phyloP scores from a whole-genome alignment of 176 grass and related monocot species.

The Alloteropsis semialata region DNA sequence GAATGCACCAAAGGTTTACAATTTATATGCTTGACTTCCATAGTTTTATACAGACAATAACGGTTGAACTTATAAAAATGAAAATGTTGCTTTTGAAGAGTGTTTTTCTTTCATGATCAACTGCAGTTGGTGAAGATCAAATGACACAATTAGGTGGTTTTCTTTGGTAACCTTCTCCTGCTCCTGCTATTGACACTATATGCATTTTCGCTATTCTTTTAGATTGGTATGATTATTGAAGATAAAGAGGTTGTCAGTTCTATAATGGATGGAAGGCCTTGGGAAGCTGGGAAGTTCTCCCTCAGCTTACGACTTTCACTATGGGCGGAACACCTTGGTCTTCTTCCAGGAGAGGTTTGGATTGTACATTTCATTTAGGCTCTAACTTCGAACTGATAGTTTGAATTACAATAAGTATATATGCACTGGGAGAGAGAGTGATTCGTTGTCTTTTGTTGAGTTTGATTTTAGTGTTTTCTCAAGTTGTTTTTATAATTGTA shows the following conservation, averaged over 20 bases:
- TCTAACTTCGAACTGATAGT: background rate
- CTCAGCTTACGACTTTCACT: constrained; percentile 78
- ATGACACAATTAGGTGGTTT: background rate
- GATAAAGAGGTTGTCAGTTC: constrained; percentile 95
- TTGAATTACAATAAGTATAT: background rate
- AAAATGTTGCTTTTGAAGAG: background rate
- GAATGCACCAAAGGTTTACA: background rate
- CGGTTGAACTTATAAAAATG: background rate
- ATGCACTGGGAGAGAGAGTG: no score
- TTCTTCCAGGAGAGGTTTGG: constrained; percentile 84
- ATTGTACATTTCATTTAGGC: background rate
- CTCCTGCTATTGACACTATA: background rate
- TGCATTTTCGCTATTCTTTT: background rate
- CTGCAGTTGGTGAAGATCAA: background rate
- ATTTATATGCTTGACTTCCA: background rate
- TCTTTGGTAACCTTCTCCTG: background rate
- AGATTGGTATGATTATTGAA: constrained; percentile 97
- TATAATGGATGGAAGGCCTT: constrained; percentile 91
- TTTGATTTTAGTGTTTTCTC: no score
- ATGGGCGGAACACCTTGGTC: constrained; percentile 96
- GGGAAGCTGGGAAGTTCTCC: constrained; percentile 94
- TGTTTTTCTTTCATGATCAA: background rate
- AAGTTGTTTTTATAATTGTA: no score
- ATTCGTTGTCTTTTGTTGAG: no score
- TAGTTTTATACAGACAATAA: background rate